These are phyloP conservation scores for Ceratorhiza oryzae-sativae DNA, from an alignment of 1,284 basidiomycete genomes.

Conservation along the genomic window DNA sequence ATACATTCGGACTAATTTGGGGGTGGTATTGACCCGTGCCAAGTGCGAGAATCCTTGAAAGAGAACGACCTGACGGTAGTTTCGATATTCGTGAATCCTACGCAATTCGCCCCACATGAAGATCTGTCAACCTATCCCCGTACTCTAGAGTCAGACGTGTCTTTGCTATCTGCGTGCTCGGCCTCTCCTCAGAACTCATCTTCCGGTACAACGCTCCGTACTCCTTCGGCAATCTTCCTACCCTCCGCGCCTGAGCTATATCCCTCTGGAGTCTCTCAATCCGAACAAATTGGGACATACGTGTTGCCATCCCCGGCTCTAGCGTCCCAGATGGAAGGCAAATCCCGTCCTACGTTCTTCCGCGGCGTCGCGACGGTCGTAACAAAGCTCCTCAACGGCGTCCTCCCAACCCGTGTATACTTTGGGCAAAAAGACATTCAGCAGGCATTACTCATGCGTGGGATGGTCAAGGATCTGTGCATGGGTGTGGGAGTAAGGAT, in stretches of 20 bases:
- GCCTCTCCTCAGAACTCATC: conserved; percentile 54
- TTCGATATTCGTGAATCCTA: conserved; percentile 97
- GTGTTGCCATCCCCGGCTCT: conserved; percentile 16
- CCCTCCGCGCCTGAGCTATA: conserved; percentile 86
- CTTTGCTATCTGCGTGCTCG: conserved; percentile 66
- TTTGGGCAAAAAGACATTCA: conserved; percentile 99
- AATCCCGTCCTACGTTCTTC: conserved; percentile 88
- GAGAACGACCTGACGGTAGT: conserved; percentile 89
- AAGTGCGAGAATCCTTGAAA: conserved; percentile 67
- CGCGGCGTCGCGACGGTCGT: conserved; percentile 95
- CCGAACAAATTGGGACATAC: conserved; percentile 85
- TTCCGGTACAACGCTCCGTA: conserved; percentile 50
- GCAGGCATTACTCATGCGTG: conserved; percentile 86
- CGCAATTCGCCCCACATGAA: conserved; percentile 96
- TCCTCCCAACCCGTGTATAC: conserved; percentile 92
- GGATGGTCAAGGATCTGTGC: conserved; percentile 82
- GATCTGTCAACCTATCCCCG: conserved; percentile 92
- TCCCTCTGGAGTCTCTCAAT: conserved; percentile 83
- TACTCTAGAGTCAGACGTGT: conserved; percentile 62
- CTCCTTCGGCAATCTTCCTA: conserved; percentile 76
- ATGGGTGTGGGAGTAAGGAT: conserved; percentile 10
- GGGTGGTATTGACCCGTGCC: conserved; percentile 8
- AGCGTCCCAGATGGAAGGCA: conserved; percentile 86
- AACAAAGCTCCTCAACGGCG: conserved; percentile 91
- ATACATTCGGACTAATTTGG: background rate